Conservation (phyloP, 768 basidiomycete genomes). For the Boletus vermiculosoides region DNA sequence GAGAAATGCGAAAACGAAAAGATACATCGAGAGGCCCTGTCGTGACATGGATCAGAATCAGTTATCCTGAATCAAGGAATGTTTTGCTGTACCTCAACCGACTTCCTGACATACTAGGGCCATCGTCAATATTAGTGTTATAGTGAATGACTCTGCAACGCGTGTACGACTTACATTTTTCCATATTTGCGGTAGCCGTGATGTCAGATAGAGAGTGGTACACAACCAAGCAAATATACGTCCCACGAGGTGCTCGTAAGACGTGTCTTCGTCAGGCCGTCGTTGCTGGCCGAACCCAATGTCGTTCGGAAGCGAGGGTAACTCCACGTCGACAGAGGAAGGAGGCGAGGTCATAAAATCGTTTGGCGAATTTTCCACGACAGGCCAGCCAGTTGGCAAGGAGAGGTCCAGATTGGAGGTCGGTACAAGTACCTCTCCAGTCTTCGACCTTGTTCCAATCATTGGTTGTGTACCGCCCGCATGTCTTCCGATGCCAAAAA, state of each 20-base stretch:
- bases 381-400: conserved; percentile 1
- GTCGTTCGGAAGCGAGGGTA: conserved; percentile 14
- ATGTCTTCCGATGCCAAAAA: conserved; percentile 67
- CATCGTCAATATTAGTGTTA: conserved; percentile 1
- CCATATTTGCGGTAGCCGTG: conserved; percentile 97
- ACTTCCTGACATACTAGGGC: conserved; percentile 78
- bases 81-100: conserved; percentile 62
- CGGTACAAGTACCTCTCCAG: conserved; percentile 50
- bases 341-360: not conserved
- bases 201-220: conserved; percentile 89
- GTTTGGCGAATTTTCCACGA: conserved; percentile 16
- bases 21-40: conserved; percentile 88
- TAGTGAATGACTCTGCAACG: not conserved
- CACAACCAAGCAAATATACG: conserved; percentile 94
- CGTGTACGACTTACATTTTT: conserved; percentile 74
- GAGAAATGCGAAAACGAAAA: conserved; percentile 91
- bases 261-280: conserved; percentile 22
- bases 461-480: conserved; percentile 32
- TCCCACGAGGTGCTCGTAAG: conserved; percentile 69
- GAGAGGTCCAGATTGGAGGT: conserved; percentile 1
- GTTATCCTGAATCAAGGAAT: conserved; percentile 2
- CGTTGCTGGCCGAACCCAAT: conserved; percentile 2
- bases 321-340: conserved; percentile 15
- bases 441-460: conserved; percentile 29
- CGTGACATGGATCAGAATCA: conserved; percentile 4